A percentile compares a stretch with the other conserved stretches of the same genome.
Conservation (phyloP, 805 yeast genomes). For the Pichia pseudocactophila region DNA sequence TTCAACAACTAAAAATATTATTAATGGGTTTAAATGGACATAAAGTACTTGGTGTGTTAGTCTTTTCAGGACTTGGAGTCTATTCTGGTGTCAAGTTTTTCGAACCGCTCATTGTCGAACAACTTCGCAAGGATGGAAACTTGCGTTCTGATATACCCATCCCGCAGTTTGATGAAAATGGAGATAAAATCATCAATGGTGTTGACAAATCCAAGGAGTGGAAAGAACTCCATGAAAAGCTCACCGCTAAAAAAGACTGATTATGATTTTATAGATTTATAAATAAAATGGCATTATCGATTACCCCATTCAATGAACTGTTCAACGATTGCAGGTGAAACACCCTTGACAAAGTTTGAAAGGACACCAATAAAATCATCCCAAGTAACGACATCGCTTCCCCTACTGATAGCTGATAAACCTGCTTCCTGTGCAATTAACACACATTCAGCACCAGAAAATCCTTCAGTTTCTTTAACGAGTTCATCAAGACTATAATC, state of each 20-base stretch:
- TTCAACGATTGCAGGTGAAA: conserved; percentile 75
- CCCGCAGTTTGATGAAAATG: conserved; percentile 42
- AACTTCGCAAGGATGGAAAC: conserved; percentile 53
- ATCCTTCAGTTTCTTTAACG: conserved; percentile 70
- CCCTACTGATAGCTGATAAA: conserved; percentile 71
- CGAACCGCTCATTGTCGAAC: conserved; percentile 63
- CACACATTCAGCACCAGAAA: conserved; percentile 95
- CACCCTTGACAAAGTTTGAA: conserved; percentile 60
- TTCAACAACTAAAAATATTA: no score
- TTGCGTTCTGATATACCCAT: conserved; percentile 53
- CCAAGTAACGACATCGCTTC: conserved; percentile 18
- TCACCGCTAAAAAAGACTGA: conserved; percentile 1
- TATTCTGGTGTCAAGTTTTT: conserved; percentile 57
- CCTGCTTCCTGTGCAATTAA: conserved; percentile 94
- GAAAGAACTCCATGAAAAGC: conserved; percentile 15
- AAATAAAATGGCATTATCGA: background rate
- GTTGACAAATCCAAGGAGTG: conserved; percentile 12
- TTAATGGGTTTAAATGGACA: conserved; percentile 9
- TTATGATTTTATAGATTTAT: background rate
- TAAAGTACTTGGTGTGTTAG: conserved; percentile 18
- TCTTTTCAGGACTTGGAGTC: conserved; percentile 31
- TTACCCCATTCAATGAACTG: conserved; percentile 55
- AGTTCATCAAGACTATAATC: conserved; percentile 35
- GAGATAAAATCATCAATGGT: conserved; percentile 23
- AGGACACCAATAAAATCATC: conserved; percentile 59